Evolutionary conservation across 2,329 filamentous ascomycete genomes (phyloP), one percentile per base, ranked within the genome.

Genomic region (Ceratocystis smalleyi): DNA sequence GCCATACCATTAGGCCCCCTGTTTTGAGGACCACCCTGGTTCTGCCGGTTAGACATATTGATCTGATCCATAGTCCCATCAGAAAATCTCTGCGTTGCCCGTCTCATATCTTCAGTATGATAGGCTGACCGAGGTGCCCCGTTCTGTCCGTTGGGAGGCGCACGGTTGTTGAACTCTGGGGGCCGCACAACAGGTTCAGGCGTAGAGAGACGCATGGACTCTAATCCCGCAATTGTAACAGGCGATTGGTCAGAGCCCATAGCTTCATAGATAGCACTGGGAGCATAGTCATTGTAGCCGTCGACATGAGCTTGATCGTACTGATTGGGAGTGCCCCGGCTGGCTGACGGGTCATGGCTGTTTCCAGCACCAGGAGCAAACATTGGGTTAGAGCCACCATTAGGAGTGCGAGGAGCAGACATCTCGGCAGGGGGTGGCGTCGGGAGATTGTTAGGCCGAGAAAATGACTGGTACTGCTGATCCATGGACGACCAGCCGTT

Each of bases 11-110:
- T 51, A 24, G 63, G 43, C 1, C 63, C 63, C 8, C 57, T 27
- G 19, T 62, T 62, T 32, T 65, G 63, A 35, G 43, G 62, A n/a
- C 54, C 54, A 15, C 62, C 40, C 22, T 45, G 8, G 7, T 45
- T 61, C 45, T 59, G 47, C 5, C 30, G 27, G 30, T 63, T 61
- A 54, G 62, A 30, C 27, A 63, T 87, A 40, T 83, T 84, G 72
- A 97, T 79, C 71, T 96, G 90, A 55, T 85, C 81, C 57, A 96
- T 78, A 0, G 92, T 97, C 0, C 84, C 85, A 69, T 80, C 82
- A 30, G 94, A 96, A 72, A 97, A 85, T 24, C 90, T 86, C 69
- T 87, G 91, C 69, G 90, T 94, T 62, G 88, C 89, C 68, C 85
- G 85, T 67, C 88, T 86, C 70, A 92, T 78, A 71, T 94, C 89